Evolutionary conservation across 176 grass and related monocot species (phyloP).

Genomic region (Zea luxurians): DNA sequence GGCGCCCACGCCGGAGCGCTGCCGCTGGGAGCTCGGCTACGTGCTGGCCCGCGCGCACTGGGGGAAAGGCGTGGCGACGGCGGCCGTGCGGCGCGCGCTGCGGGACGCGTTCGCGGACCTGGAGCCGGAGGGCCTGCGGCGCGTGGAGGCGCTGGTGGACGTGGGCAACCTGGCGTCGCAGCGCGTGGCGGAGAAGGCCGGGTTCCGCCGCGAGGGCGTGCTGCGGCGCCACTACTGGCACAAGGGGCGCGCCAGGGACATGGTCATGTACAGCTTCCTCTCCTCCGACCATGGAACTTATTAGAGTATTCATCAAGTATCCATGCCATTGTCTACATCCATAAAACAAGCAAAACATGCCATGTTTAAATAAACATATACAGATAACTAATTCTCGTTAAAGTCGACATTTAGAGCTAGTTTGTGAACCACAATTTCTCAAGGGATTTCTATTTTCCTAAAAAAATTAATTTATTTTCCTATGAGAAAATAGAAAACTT

Average conservation of each 20-base stretch:
- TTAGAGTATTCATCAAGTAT: conserved; percentile 96
- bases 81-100: conserved; percentile 47
- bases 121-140: conserved; percentile 44
- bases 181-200: conserved; percentile 73
- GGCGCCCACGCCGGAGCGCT: conserved; percentile 32
- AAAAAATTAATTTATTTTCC: no score
- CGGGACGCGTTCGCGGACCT: conserved; percentile 37
- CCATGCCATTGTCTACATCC: conserved; percentile 84
- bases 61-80: conserved; percentile 66
- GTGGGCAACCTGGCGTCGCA: conserved; percentile 71
- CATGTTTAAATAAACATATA: conserved; percentile 16
- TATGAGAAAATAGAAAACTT: no score
- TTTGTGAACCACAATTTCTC: no score
- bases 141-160: conserved; percentile 74
- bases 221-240: conserved; percentile 56
- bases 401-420: no score
- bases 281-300: conserved; percentile 73
- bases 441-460: no score
- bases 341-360: conserved; percentile 16
- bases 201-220: conserved; percentile 65
- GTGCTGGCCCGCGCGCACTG: conserved; percentile 61
- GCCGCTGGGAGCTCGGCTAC: conserved; percentile 71
- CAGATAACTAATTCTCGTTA: neutral
- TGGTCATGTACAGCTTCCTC: conserved; percentile 70
- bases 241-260: conserved; percentile 57